Percentiles rank a stretch among this genome's conserved stretches.
These are phyloP conservation scores for Sugiyamaella pinicola DNA, from an alignment of 1,139 yeast species.

Conservation along the genomic window DNA sequence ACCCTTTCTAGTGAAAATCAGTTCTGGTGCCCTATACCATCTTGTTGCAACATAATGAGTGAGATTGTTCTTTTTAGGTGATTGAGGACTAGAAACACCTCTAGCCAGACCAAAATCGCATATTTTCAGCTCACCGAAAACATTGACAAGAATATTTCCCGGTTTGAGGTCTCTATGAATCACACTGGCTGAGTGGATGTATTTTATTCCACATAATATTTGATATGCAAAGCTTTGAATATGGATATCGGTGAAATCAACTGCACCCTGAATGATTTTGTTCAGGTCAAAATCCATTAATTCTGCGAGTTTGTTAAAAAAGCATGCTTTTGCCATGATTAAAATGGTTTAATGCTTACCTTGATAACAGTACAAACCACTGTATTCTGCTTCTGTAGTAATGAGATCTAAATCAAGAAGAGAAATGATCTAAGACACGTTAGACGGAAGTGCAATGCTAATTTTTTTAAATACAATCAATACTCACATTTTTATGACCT, in stretches of 20 bases:
- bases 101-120: slow-evolving; percentile 91
- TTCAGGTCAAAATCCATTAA: slow-evolving; percentile 79
- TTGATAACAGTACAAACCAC: slow-evolving; percentile 82
- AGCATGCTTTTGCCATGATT: background rate
- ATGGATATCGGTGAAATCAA: slow-evolving; percentile 81
- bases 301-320: slow-evolving; percentile 45
- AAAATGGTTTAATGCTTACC: slow-evolving; percentile 25
- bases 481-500: slow-evolving; percentile 70
- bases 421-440: slow-evolving; percentile 55
- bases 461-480: background rate
- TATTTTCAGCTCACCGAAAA: slow-evolving; percentile 70
- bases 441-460: background rate
- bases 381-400: slow-evolving; percentile 59
- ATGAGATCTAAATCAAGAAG: slow-evolving; percentile 75
- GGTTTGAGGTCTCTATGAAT: slow-evolving; percentile 87
- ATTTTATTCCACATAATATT: slow-evolving; percentile 74
- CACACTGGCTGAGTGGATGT: slow-evolving; percentile 73
- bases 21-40: slow-evolving; percentile 95
- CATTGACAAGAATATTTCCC: slow-evolving; percentile 75
- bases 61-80: slow-evolving; percentile 31
- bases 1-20: slow-evolving; percentile 62
- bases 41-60: slow-evolving; percentile 93
- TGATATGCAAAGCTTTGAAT: slow-evolving; percentile 77
- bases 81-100: slow-evolving; percentile 18
- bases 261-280: slow-evolving; percentile 66